Base-by-base conservation (phyloP, 1,139 yeast species). In the Zygoascus hellenicus region DNA sequence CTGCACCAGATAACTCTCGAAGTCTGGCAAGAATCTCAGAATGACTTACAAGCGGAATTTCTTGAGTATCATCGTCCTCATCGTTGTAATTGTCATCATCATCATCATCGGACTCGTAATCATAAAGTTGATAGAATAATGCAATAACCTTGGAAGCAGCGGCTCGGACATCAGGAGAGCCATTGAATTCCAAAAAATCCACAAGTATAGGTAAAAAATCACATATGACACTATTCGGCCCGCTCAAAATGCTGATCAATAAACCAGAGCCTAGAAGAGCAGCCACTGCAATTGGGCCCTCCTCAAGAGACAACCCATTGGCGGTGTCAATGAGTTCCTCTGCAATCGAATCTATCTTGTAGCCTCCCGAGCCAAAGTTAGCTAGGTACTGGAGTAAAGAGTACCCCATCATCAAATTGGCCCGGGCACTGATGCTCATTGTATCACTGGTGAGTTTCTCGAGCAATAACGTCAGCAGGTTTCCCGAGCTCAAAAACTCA, bases 61-160 rank as follows among this genome's bases (percentile, higher is more conserved):
- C 71, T 39, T 71, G 76, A 5, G 59, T 68, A 22, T 65, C 65
- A 6, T 62, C 65, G 7, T 66, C 69, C n/a, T 59, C 66, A 15
- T 56, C 67, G 9, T 58, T 68, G n/a, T n/a, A n/a, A n/a, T n/a
- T n/a, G n/a, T n/a, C n/a, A 26, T 65, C 66, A 5, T 63, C 66
- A 10, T 64, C 68, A 10, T 58, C 65, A 37, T 66, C 68, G 15
- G 52, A 66, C 15, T 40, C 42, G 56, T 79, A 81, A 37, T 72
- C 71, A 58, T 70, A 81, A 13, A 76, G 58, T 58, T 83, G 89
- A 61, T 78, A 82, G 51, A 75, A 71, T 35, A 83, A 69, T 0
- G 83, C 92, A 52, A 81, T 68, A 5, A 81, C 68, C 60, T 83
- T 69, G 31, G 81, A 82, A 9, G 80, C 76, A 32, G 89, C 78